Evolutionary conservation across 768 basidiomycete species (phyloP).

Genomic region (Phanerodontia chrysosporium): DNA sequence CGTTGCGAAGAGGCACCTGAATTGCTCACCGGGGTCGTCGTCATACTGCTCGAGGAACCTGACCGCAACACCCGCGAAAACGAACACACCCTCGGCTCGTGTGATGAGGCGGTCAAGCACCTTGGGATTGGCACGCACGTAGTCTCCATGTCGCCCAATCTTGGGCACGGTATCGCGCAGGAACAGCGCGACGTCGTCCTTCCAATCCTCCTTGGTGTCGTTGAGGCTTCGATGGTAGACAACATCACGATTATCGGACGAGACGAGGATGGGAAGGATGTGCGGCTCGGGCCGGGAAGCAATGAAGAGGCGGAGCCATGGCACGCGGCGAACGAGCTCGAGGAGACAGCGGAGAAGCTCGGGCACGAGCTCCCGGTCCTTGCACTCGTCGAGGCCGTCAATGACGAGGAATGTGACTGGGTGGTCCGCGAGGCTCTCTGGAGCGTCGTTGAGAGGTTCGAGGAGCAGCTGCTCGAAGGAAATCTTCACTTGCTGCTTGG

Average conservation of each 20-base stretch:
- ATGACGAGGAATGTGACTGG: background rate
- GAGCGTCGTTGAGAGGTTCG: background rate
- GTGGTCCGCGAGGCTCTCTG: background rate
- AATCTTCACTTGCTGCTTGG: background rate
- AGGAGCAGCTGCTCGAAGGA: background rate
- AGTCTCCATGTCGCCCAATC: background rate
- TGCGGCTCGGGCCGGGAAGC: background rate
- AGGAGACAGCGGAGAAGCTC: background rate
- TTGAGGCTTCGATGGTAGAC: background rate
- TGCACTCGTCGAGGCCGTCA: background rate
- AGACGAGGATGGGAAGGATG: background rate
- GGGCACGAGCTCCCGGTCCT: background rate
- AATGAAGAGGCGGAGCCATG: background rate
- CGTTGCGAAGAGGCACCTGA: background rate
- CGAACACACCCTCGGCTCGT: background rate
- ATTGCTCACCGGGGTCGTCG: background rate
- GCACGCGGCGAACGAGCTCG: background rate
- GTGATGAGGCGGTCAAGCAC: background rate
- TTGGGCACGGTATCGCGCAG: background rate
- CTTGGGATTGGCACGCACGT: background rate
- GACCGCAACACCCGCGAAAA: background rate
- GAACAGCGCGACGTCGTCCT: background rate
- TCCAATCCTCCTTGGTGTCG: background rate
- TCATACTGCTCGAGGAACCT: background rate
- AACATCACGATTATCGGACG: background rate